Base-by-base conservation (phyloP, 2,329 filamentous ascomycete species). In the Fusarium begoniae region DNA sequence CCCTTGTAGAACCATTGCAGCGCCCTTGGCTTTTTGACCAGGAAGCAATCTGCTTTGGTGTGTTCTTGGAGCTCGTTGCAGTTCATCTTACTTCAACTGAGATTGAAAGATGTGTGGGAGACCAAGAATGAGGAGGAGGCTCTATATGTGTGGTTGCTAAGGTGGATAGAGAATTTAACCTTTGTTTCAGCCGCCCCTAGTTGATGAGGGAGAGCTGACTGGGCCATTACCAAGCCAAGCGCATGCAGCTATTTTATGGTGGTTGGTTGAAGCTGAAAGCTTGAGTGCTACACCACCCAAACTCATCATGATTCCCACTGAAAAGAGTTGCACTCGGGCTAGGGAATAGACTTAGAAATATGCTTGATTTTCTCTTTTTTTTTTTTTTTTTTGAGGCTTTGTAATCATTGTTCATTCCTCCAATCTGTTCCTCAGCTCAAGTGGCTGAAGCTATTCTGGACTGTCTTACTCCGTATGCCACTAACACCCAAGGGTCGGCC, bases 1-100 rank as follows among this genome's bases (percentile, higher is more conserved):
- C 83, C 83, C 40, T 84, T 80, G 72, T 86, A 81, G 66, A 85
- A 86, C 83, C 84, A 86, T 77, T 86, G 84, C 47, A 86, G 78
- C 5, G 84, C 84, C 55, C 80, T 80, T 24, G 82, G 82, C 24
- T 79, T 78, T 69, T 82, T 82, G 45, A 83, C 69, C 54, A 83
- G 71, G 71, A 82, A 83, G 45, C 80, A 81, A 43, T 80, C 78
- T 20, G 78, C 75, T 44, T 70, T 78, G 40, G 70, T 51, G 62
- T 77, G 66, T 54, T 80, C 75, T 51, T 83, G 82, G 41, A 83
- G 79, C 66, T 82, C 80, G 78, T 81, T 79, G 72, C 81, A 82
- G 56, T 83, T 83, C 82, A 83, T 83, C 24, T 24, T 74, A 45
- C 63, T 58, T 24, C 32, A 22, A 45, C 38, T 26, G 66, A 41